A percentile compares a stretch with the other conserved stretches of the same genome.
phyloP scores from a whole-genome alignment of 2,329 filamentous ascomycete genomes.

The Fusarium guadeloupense region DNA sequence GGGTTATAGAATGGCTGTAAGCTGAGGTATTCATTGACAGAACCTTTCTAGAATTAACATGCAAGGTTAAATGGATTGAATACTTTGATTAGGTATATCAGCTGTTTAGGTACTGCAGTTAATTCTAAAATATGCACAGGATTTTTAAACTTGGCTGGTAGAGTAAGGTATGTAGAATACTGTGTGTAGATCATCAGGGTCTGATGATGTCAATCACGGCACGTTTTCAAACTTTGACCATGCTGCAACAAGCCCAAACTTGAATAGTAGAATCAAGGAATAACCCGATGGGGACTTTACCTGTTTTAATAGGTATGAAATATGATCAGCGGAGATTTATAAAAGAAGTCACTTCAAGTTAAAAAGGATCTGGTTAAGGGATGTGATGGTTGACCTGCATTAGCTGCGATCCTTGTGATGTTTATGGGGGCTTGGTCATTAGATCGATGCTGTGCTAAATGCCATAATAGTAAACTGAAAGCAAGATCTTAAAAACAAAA shows the following conservation, averaged over 20 bases:
- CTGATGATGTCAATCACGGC: constrained; percentile 31
- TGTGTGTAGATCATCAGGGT: constrained; percentile 19
- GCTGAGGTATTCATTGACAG: not conserved
- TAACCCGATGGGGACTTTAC: not conserved
- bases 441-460: too few relatives aligned
- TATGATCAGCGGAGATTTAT: not conserved
- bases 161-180: not conserved
- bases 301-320: not conserved
- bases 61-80: not conserved
- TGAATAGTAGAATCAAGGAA: constrained; percentile 1
- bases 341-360: too few relatives aligned
- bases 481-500: too few relatives aligned
- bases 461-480: too few relatives aligned
- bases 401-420: not conserved
- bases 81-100: not conserved
- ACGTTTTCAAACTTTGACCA: not conserved
- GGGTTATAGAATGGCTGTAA: not conserved
- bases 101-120: too few relatives aligned
- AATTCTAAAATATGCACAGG: not conserved
- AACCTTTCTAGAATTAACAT: not conserved
- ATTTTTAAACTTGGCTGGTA: not conserved
- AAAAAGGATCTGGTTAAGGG: not conserved
- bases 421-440: not conserved
- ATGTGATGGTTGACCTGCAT: constrained; percentile 6
- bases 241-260: not conserved